Evolutionary conservation across 345 rosid species (phyloP).

Genomic region (Turnera subulata): DNA sequence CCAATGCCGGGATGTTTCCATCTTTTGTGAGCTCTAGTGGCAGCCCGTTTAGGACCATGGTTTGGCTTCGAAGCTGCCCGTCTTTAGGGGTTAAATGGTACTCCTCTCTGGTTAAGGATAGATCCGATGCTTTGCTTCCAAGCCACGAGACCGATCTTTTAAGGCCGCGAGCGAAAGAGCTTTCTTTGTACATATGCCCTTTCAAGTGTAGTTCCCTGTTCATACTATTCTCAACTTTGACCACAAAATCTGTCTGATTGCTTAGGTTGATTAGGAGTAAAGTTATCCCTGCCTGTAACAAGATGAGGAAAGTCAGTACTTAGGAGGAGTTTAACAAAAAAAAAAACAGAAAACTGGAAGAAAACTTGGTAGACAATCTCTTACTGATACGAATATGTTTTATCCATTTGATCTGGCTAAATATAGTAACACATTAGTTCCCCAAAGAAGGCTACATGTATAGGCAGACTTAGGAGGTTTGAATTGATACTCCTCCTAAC

Average conservation of each 20-base stretch:
- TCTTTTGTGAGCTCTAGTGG: conserved; percentile 46
- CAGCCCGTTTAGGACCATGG: conserved; percentile 69
- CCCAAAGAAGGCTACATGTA: too few relatives aligned
- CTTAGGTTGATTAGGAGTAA: conserved; percentile 77
- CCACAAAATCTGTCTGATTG: conserved; percentile 50
- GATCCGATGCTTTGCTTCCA: conserved; percentile 47
- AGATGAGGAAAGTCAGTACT: background rate
- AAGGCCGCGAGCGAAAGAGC: conserved; percentile 37
- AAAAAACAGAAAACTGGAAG: too few relatives aligned
- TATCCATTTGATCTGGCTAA: too few relatives aligned
- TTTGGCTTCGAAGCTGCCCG: conserved; percentile 56
- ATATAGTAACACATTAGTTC: too few relatives aligned
- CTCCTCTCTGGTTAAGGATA: conserved; percentile 58
- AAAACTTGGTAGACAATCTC: too few relatives aligned
- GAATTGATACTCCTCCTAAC: too few relatives aligned
- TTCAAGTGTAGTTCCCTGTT: conserved; percentile 25
- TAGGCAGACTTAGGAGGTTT: too few relatives aligned
- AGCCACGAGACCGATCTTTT: conserved; percentile 61
- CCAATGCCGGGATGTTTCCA: conserved; percentile 55
- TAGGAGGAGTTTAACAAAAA: too few relatives aligned
- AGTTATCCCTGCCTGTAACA: conserved; percentile 70
- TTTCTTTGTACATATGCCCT: conserved; percentile 19
- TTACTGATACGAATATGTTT: too few relatives aligned
- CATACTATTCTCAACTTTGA: conserved; percentile 43
- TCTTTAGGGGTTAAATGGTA: conserved; percentile 81